Evolutionary conservation across 2,329 filamentous ascomycete species (phyloP).

Genomic region (Beauveria medogensis): DNA sequence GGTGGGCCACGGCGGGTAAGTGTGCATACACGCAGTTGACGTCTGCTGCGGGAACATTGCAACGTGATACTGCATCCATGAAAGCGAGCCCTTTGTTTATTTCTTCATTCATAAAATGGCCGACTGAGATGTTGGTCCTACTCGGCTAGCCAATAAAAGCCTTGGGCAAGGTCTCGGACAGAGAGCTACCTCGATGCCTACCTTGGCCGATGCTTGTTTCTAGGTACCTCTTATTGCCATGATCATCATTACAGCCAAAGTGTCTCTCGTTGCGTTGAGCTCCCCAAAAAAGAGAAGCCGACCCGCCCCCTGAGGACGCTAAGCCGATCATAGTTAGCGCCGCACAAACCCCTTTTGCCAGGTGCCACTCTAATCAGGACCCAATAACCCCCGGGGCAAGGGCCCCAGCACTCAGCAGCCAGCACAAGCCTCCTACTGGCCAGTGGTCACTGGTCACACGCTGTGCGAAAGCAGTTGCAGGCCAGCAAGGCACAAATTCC

Average conservation of each 20-base stretch:
- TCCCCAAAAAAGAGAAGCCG: slow-evolving; percentile 18
- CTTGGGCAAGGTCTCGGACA: too few species aligned
- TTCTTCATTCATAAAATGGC: too few species aligned
- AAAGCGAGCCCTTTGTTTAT: too few species aligned
- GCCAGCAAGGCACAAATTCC: slow-evolving; percentile 27
- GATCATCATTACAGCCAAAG: background rate
- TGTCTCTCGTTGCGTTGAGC: slow-evolving; percentile 16
- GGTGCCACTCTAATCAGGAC: slow-evolving; percentile 7
- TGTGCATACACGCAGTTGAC: too few species aligned
- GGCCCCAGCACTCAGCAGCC: slow-evolving; percentile 15
- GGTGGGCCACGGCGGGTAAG: too few species aligned
- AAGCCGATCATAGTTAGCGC: slow-evolving; percentile 20
- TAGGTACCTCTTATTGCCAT: too few species aligned
- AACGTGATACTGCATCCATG: too few species aligned
- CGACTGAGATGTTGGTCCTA: too few species aligned
- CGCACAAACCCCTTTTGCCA: slow-evolving; percentile 25
- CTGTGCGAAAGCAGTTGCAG: slow-evolving; percentile 2
- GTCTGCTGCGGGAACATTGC: too few species aligned
- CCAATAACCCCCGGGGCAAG: slow-evolving; percentile 16
- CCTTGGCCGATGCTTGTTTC: too few species aligned
- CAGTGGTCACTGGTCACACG: background rate
- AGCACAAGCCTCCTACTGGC: slow-evolving; percentile 7
- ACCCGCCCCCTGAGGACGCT: slow-evolving; percentile 16
- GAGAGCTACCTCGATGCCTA: too few species aligned
- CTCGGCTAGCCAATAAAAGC: too few species aligned